Evolutionary conservation across 2,329 filamentous ascomycete species (phyloP), one percentile per base, ranked within the genome.

Genomic region (Chaetomium sp.): DNA sequence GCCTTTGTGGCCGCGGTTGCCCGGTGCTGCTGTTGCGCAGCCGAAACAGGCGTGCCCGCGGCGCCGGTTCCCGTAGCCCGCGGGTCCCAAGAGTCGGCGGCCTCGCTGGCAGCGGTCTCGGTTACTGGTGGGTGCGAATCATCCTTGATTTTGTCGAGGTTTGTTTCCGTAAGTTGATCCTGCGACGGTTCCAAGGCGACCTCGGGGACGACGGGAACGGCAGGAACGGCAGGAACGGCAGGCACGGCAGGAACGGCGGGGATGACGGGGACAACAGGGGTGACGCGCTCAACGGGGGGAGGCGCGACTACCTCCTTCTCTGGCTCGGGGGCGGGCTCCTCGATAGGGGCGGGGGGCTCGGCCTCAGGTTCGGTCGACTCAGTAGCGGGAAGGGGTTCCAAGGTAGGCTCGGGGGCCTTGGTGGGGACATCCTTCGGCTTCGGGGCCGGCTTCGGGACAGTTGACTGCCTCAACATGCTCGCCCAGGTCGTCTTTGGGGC

Each of bases 101-200:
- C 83, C 65, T 93, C 97, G 83, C 93, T 97, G 69, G 91, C 92
- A 69, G 87, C 91, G 55, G 94, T 97, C 70, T 89, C 90, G 61
- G 91, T 94, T 55, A 89, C 85, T 23, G 89, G 86, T 49, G 92
- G 90, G 64, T 87, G 81, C 51, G 94, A 96, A 63, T 84, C 85
- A 79, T 97, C 93, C 69, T 88, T 90, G 71, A 98, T 84, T 78
- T 94, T 91, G 76, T 97, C 93, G 64, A 98, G 89, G 78, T 98
- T 98, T 72, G 89, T 90, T 80, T 94, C 89, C 31, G 94, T 98
- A 70, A 98, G 85, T 73, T 93, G 88, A 76, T 93, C 92, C 78
- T 90, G 89, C 27, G 91, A 85, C 19, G 91, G 89, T 56, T 85
- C 83, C 54, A 94, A 78, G 56, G 83, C 80, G 58, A 83, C 77